A percentile compares a stretch with the other conserved stretches of the same genome.
Conservation (phyloP, 2,329 filamentous ascomycete genomes). For the Alternaria longipes region DNA sequence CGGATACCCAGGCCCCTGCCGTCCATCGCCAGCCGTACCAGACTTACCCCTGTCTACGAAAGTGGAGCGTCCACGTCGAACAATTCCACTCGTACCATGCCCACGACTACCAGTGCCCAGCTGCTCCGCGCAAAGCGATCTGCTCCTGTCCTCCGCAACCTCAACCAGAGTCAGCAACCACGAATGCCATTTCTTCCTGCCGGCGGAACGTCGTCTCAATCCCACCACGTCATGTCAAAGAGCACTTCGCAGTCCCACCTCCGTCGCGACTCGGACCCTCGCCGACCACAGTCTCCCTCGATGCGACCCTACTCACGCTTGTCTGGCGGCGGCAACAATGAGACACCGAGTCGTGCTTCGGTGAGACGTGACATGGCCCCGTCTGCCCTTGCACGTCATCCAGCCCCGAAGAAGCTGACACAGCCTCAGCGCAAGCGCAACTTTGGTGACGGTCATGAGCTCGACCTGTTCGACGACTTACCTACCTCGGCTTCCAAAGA, state of each 20-base stretch:
- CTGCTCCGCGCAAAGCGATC: constrained; percentile 69
- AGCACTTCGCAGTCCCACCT: constrained; percentile 73
- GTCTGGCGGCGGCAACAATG: constrained; percentile 59
- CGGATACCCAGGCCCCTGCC: constrained; percentile 80
- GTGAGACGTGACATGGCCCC: constrained; percentile 58
- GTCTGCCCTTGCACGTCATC: constrained; percentile 60
- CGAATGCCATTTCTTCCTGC: constrained; percentile 83
- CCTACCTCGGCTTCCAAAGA: constrained; percentile 86
- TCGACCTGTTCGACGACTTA: constrained; percentile 93
- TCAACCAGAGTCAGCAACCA: constrained; percentile 62
- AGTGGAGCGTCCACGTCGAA: constrained; percentile 75
- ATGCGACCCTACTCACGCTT: constrained; percentile 59
- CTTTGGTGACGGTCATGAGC: constrained; percentile 91
- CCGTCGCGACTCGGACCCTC: constrained; percentile 81
- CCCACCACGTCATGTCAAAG: constrained; percentile 80
- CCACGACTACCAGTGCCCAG: constrained; percentile 63
- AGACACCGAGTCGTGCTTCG: constrained; percentile 59
- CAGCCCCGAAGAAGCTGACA: constrained; percentile 62
- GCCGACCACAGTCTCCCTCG: constrained; percentile 57
- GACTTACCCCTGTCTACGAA: constrained; percentile 92
- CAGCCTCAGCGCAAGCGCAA: constrained; percentile 43
- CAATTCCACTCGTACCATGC: constrained; percentile 63
- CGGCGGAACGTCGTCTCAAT: constrained; percentile 75
- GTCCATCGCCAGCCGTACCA: constrained; percentile 59
- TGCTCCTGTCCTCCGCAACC: constrained; percentile 64